phyloP scores from a whole-genome alignment of 306 rosid species.

The Trifolium subterraneum region DNA sequence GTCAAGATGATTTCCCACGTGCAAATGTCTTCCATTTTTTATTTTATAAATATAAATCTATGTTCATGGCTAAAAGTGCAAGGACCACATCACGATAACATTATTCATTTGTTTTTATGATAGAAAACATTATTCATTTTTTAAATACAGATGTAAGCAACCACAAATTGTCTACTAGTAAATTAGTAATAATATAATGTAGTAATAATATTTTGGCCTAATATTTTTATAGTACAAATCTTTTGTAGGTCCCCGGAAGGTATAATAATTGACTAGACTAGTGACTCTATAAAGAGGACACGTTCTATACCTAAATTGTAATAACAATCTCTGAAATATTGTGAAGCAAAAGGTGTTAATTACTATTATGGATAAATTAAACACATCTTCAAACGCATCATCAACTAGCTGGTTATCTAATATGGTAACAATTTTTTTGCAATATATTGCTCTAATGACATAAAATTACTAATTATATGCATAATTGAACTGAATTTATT shows the following conservation, averaged over 20 bases:
- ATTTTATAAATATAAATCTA: not conserved
- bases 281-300: not conserved
- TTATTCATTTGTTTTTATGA: not conserved
- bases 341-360: not conserved
- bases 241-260: not conserved
- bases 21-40: not conserved
- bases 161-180: no score
- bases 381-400: conserved; percentile 48
- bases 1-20: conserved; percentile 13
- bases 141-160: no score
- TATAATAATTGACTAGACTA: no score
- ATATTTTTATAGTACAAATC: not conserved
- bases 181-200: no score
- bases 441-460: not conserved
- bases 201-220: no score
- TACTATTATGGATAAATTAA: conserved; percentile 5
- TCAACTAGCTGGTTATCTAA: conserved; percentile 60
- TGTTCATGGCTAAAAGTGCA: not conserved
- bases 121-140: not conserved
- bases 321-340: not conserved
- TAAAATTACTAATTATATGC: not conserved
- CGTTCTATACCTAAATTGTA: not conserved
- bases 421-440: conserved; percentile 46
- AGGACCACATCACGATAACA: not conserved
- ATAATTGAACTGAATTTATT: not conserved